A percentile compares a stretch with the other conserved stretches of the same genome.
Conservation (phyloP, 78 protist species). For the Dictyostelium intermedium region DNA sequence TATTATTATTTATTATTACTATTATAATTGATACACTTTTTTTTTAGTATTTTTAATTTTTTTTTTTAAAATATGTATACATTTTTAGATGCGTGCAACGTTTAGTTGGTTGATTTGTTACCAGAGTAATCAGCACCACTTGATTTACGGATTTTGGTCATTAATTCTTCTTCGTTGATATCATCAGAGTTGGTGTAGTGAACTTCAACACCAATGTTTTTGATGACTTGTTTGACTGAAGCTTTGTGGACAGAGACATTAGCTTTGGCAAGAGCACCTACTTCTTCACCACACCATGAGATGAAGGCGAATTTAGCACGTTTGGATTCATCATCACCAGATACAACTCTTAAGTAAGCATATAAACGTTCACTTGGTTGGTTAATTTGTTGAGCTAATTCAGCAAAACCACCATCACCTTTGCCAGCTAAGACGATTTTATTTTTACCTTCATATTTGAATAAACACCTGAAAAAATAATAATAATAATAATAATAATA, state of each 20-base stretch:
- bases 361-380: slow-evolving; percentile 36
- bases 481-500: neutral
- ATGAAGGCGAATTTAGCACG: slow-evolving; percentile 85
- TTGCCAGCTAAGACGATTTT: slow-evolving; percentile 25
- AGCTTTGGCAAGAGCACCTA: slow-evolving; percentile 65
- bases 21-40: neutral
- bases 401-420: slow-evolving; percentile 64
- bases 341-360: slow-evolving; percentile 68
- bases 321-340: slow-evolving; percentile 84
- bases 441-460: slow-evolving; percentile 45
- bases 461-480: slow-evolving; percentile 33
- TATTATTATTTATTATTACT: neutral
- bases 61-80: neutral
- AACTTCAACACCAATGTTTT: slow-evolving; percentile 43
- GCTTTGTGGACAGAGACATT: slow-evolving; percentile 87
- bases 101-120: slow-evolving; percentile 48
- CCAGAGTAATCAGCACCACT: slow-evolving; percentile 86
- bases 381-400: slow-evolving; percentile 22
- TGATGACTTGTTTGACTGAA: slow-evolving; percentile 62
- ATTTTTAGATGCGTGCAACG: neutral
- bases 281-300: slow-evolving; percentile 79
- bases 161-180: slow-evolving; percentile 44
- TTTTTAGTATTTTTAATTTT: neutral
- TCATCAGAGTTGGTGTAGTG: slow-evolving; percentile 12
- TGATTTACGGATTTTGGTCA: slow-evolving; percentile 51